Conservation (phyloP, 2,329 filamentous ascomycete species). For the Atkinsonella texensis region DNA sequence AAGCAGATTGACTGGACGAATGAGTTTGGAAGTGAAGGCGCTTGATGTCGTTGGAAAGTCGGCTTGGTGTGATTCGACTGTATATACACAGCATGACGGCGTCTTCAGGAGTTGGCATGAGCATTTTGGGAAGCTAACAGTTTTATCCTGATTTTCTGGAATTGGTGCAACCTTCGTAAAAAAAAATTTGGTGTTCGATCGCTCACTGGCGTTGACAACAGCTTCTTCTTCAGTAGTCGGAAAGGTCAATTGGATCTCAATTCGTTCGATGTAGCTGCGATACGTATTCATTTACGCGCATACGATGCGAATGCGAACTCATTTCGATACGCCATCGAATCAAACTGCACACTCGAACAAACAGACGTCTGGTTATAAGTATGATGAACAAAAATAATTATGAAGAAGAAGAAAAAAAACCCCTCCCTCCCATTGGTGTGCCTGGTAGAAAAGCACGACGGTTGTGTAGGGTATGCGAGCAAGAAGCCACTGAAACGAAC, state of each 20-base stretch:
- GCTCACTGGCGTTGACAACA: background rate
- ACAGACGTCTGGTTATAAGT: no score
- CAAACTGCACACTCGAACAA: no score
- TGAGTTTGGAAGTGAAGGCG: constrained; percentile 89
- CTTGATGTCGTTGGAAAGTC: constrained; percentile 19
- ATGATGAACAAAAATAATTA: no score
- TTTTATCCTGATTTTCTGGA: constrained; percentile 7
- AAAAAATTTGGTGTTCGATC: background rate
- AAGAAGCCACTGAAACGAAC: background rate
- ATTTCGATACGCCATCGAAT: no score
- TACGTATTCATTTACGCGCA: background rate
- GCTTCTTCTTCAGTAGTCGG: background rate
- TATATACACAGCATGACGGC: constrained; percentile 15
- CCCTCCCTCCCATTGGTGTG: no score
- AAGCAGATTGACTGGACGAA: constrained; percentile 87
- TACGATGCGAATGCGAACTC: no score
- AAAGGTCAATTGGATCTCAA: no score
- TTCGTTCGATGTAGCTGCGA: background rate
- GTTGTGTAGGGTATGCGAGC: background rate
- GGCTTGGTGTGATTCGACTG: constrained; percentile 8
- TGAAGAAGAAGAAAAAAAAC: no score
- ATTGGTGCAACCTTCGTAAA: background rate
- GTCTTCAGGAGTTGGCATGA: constrained; percentile 18
- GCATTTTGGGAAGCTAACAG: constrained; percentile 11
- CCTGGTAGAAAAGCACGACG: no score